phyloP scores from a whole-genome alignment of 176 grass and related monocot species.

The Bonia amplexicaulis region DNA sequence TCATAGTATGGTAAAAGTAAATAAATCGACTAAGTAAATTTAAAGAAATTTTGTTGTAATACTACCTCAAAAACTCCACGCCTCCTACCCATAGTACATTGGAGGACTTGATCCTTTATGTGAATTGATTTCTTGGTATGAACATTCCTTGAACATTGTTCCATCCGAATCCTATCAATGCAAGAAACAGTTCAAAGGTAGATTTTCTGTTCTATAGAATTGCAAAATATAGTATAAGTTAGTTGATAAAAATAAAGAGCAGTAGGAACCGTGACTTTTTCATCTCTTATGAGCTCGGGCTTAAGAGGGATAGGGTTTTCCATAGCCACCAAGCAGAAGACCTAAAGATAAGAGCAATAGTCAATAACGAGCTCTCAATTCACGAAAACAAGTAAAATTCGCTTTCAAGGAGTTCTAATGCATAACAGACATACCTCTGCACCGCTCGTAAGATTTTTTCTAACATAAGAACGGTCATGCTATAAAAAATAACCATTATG shows the following conservation, averaged over 20 bases:
- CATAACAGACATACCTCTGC: not conserved
- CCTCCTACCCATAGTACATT: conserved; percentile 68
- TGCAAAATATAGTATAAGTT: not conserved
- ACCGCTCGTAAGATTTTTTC: no score
- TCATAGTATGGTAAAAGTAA: no score
- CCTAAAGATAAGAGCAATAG: conserved; percentile 41
- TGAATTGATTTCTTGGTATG: not conserved
- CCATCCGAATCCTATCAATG: no score
- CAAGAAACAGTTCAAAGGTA: not conserved
- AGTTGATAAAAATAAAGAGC: conserved; percentile 18
- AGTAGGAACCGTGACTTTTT: conserved; percentile 91
- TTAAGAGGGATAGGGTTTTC: conserved; percentile 89
- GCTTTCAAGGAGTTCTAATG: not conserved
- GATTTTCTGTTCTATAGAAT: not conserved
- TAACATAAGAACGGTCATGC: no score
- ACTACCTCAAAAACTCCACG: conserved; percentile 91
- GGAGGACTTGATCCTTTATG: conserved; percentile 74
- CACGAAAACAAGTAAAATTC: not conserved
- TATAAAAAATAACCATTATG: no score
- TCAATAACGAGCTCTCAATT: conserved; percentile 20
- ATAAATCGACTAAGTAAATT: no score
- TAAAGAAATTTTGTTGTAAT: not conserved
- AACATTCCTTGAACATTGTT: no score
- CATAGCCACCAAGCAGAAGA: conserved; percentile 98
- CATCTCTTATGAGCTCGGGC: conserved; percentile 96